These are phyloP conservation scores for Metschnikowia amazonensis DNA, from an alignment of 805 yeast species.

Conservation along the genomic window DNA sequence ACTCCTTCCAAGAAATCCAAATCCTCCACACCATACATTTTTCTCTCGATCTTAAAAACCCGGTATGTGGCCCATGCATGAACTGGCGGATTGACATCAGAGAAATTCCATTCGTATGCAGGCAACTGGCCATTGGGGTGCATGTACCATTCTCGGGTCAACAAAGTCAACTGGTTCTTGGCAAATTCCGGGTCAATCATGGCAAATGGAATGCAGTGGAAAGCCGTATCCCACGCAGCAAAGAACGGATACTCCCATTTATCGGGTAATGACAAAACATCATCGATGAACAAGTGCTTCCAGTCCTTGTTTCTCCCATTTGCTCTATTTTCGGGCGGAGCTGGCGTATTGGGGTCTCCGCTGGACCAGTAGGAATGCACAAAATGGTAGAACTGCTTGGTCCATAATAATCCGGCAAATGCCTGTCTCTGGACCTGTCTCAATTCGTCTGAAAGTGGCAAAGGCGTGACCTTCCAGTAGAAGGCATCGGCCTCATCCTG, in stretches of 20 bases:
- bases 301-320: constrained; percentile 86
- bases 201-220: constrained; percentile 89
- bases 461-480: constrained; percentile 82
- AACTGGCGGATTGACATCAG: constrained; percentile 96
- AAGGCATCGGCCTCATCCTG: constrained; percentile 89
- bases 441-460: constrained; percentile 76
- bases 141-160: constrained; percentile 95
- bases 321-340: constrained; percentile 78
- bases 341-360: constrained; percentile 75
- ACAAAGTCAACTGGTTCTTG: constrained; percentile 76
- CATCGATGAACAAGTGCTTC: constrained; percentile 86
- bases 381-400: constrained; percentile 86
- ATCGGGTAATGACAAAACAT: constrained; percentile 84
- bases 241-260: constrained; percentile 96
- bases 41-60: constrained; percentile 81
- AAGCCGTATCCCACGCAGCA: constrained; percentile 96
- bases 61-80: constrained; percentile 95
- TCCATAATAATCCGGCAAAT: constrained; percentile 90
- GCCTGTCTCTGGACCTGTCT: constrained; percentile 89
- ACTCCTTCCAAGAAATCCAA: constrained; percentile 83
- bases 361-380: constrained; percentile 81
- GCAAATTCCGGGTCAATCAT: constrained; percentile 93
- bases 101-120: constrained; percentile 94
- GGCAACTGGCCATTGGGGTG: constrained; percentile 98
- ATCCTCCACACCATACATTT: constrained; percentile 78